A percentile compares a stretch with the other conserved stretches of the same genome.
phyloP scores from a whole-genome alignment of 202 grass and related monocot genomes.

The Bolboschoenoplectus hybrid region DNA sequence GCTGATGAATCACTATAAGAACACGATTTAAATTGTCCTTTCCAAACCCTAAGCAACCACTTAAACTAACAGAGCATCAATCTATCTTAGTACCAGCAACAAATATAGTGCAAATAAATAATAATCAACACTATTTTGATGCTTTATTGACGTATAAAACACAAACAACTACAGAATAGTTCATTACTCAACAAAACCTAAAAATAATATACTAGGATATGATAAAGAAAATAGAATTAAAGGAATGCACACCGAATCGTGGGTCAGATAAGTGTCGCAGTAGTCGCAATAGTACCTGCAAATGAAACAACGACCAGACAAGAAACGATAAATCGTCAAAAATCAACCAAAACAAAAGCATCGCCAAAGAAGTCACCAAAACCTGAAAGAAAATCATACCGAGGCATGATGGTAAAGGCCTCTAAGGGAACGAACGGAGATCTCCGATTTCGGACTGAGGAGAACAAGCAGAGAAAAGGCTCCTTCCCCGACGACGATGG shows the following conservation, averaged over 20 bases:
- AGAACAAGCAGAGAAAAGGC: neutral
- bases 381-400: conserved; percentile 30
- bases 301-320: conserved; percentile 26
- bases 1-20: neutral
- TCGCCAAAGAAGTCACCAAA: neutral
- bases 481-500: neutral
- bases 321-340: conserved; percentile 2
- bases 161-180: neutral
- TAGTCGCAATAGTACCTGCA: conserved; percentile 95
- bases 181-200: conserved; percentile 9
- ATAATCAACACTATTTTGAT: neutral
- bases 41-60: neutral
- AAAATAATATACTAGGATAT: neutral
- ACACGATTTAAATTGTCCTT: neutral
- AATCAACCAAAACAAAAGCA: conserved; percentile 8
- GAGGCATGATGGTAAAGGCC: neutral
- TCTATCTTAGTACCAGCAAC: neutral
- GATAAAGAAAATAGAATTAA: neutral
- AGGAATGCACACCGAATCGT: conserved; percentile 75
- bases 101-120: neutral
- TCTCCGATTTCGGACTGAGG: neutral
- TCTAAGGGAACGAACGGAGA: conserved; percentile 3
- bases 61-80: neutral
- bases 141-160: no score
- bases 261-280: conserved; percentile 96